Conservation (phyloP, 495 filamentous ascomycete genomes). For the Aspergillus taichungensis region DNA sequence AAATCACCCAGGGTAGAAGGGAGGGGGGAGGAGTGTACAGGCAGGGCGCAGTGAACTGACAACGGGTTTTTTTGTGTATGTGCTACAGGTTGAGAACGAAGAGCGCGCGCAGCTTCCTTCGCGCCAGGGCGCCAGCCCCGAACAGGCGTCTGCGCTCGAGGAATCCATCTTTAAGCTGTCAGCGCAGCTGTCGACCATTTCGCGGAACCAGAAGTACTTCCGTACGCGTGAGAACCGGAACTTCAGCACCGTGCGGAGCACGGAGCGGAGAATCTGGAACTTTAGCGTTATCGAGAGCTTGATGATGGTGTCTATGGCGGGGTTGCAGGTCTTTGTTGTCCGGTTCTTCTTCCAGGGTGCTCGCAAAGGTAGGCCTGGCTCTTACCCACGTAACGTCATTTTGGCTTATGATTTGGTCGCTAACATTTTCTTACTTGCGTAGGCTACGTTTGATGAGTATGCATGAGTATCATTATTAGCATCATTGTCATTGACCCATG, state of each 20-base stretch:
- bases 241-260: conserved; percentile 95
- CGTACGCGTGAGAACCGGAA: conserved; percentile 97
- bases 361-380: conserved; percentile 51
- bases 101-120: conserved; percentile 70
- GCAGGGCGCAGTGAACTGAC: neutral
- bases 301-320: conserved; percentile 95
- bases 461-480: conserved; percentile 31
- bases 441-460: conserved; percentile 37
- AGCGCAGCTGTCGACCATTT: conserved; percentile 88
- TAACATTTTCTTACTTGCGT: neutral
- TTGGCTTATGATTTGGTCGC: neutral
- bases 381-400: neutral
- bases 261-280: conserved; percentile 91
- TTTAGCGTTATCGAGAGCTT: conserved; percentile 88
- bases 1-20: neutral
- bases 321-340: conserved; percentile 94
- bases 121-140: conserved; percentile 82
- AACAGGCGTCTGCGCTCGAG: conserved; percentile 85
- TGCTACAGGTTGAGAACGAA: conserved; percentile 83
- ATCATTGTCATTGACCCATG: neutral
- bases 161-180: conserved; percentile 96
- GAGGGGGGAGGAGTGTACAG: neutral
- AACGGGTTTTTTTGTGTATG: conserved; percentile 6
- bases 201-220: conserved; percentile 98
- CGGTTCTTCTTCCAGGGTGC: conserved; percentile 98